phyloP scores from a whole-genome alignment of 176 grass and related monocot species.

The Triticum monococcum region DNA sequence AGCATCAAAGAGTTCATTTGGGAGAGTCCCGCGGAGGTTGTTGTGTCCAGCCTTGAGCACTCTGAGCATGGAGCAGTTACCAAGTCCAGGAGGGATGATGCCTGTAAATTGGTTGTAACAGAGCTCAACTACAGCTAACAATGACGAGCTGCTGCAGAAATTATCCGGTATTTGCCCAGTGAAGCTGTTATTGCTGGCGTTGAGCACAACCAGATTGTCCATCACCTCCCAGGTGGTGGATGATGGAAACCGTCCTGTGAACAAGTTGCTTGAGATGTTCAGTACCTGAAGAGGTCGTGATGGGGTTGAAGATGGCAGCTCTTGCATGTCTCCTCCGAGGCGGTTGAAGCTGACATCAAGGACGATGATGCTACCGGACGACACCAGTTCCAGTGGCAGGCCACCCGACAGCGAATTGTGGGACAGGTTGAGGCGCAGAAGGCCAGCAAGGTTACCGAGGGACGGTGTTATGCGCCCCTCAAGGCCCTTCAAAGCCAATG shows the following conservation, averaged over 20 bases:
- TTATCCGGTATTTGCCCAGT: background rate
- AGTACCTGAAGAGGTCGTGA: background rate
- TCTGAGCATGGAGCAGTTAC: slow-evolving; percentile 26
- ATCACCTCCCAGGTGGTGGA: background rate
- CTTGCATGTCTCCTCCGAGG: background rate
- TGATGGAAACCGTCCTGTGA: slow-evolving; percentile 6
- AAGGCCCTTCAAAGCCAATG: background rate
- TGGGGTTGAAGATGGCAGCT: background rate
- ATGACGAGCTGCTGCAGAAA: background rate
- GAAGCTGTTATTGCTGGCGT: slow-evolving; percentile 38
- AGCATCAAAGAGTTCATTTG: slow-evolving; percentile 32
- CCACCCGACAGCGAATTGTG: slow-evolving; percentile 1
- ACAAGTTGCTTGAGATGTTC: slow-evolving; percentile 29
- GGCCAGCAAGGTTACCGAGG: background rate
- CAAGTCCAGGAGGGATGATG: background rate
- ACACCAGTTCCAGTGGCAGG: background rate
- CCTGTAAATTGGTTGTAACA: slow-evolving; percentile 20
- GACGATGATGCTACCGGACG: background rate
- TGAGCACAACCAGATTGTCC: slow-evolving; percentile 2
- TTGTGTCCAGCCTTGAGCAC: slow-evolving; percentile 31
- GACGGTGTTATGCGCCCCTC: background rate
- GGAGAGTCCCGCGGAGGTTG: slow-evolving; percentile 24
- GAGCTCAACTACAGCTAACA: background rate
- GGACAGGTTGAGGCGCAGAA: slow-evolving; percentile 27
- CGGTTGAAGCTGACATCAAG: slow-evolving; percentile 29